phyloP scores from a whole-genome alignment of 1,284 basidiomycete genomes.

The Veloboletus limbatus region DNA sequence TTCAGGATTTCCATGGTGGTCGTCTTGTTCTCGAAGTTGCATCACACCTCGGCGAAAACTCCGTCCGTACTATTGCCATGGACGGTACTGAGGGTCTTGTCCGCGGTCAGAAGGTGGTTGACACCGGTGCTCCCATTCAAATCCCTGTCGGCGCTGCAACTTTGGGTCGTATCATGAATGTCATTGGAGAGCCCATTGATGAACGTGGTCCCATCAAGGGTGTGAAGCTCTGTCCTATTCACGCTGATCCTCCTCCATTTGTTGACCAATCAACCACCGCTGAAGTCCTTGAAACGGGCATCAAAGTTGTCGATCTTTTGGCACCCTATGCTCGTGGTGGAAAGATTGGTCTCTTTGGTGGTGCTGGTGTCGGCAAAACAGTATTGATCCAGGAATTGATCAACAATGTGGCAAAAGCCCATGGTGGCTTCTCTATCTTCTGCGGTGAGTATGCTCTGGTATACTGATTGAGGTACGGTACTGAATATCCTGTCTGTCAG shows the following conservation, averaged over 20 bases:
- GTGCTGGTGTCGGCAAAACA: slow-evolving; percentile 99
- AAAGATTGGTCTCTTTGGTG: slow-evolving; percentile 99
- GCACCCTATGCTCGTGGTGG: slow-evolving; percentile 99
- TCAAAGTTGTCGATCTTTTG: slow-evolving; percentile 99
- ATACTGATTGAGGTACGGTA: not conserved
- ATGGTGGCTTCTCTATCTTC: slow-evolving; percentile 99
- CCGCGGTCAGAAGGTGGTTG: slow-evolving; percentile 95
- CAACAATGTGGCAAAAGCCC: slow-evolving; percentile 99
- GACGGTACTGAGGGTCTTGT: slow-evolving; percentile 99
- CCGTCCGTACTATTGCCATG: slow-evolving; percentile 96
- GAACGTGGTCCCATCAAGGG: slow-evolving; percentile 98
- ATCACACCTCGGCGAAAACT: slow-evolving; percentile 98
- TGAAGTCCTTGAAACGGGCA: slow-evolving; percentile 98
- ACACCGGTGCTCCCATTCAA: slow-evolving; percentile 94
- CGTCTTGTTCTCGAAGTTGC: slow-evolving; percentile 96
- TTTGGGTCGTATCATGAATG: slow-evolving; percentile 99
- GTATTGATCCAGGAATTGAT: slow-evolving; percentile 99
- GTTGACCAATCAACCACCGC: slow-evolving; percentile 98
- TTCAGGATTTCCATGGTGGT: slow-evolving; percentile 88
- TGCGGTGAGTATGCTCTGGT: slow-evolving; percentile 68
- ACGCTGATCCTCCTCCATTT: slow-evolving; percentile 95
- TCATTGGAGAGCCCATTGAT: slow-evolving; percentile 99
- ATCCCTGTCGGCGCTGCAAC: slow-evolving; percentile 94
- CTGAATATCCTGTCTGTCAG: slow-evolving; percentile 37
- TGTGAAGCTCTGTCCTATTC: slow-evolving; percentile 88